phyloP scores from a whole-genome alignment of 2,329 filamentous ascomycete genomes.

The Phyllosticta ampelicida region DNA sequence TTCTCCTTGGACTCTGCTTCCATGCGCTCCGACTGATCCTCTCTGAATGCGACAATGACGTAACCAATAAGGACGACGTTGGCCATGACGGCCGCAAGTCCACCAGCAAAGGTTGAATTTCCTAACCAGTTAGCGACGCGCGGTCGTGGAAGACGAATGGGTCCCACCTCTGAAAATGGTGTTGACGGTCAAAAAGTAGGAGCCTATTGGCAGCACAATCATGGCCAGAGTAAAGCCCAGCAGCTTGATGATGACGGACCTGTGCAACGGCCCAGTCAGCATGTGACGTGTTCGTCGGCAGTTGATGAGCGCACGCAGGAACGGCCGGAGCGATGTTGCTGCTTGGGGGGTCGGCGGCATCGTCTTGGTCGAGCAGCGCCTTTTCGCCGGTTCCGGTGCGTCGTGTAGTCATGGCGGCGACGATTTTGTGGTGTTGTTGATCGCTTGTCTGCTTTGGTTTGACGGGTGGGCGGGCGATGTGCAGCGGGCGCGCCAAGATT shows the following conservation, averaged over 20 bases:
- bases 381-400: slow-evolving; percentile 57
- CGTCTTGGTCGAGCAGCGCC: slow-evolving; percentile 43
- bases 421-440: slow-evolving; percentile 9
- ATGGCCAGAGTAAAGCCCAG: slow-evolving; percentile 86
- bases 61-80: slow-evolving; percentile 89
- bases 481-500: not conserved
- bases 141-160: not conserved
- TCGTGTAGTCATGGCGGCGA: slow-evolving; percentile 54
- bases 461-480: not conserved
- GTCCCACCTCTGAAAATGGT: slow-evolving; percentile 53
- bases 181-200: slow-evolving; percentile 75
- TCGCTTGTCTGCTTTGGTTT: not conserved
- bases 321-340: slow-evolving; percentile 76
- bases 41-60: slow-evolving; percentile 79
- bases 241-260: slow-evolving; percentile 80
- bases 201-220: slow-evolving; percentile 75
- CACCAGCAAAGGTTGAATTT: slow-evolving; percentile 80
- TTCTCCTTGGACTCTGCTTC: slow-evolving; percentile 36
- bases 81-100: slow-evolving; percentile 73
- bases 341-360: slow-evolving; percentile 16
- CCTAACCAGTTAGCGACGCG: slow-evolving; percentile 40
- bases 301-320: slow-evolving; percentile 51
- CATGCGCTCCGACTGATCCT: slow-evolving; percentile 53
- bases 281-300: slow-evolving; percentile 2
- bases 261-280: slow-evolving; percentile 23